phyloP scores from a whole-genome alignment of 129 eudicot species.

The Pseudognaphalium luteoalbum region DNA sequence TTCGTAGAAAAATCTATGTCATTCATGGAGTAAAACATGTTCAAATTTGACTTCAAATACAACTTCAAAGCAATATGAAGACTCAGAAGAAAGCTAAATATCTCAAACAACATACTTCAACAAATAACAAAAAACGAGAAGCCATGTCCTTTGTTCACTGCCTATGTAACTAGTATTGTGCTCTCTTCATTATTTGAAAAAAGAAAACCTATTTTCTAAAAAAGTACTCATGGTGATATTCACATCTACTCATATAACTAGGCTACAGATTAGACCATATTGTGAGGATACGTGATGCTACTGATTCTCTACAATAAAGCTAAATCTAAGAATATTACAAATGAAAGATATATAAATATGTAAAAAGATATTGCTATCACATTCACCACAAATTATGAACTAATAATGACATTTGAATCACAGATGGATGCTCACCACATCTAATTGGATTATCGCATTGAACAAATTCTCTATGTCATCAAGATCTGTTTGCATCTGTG shows the following conservation, averaged over 20 bases:
- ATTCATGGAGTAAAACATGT: slow-evolving; percentile 9
- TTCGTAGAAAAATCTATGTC: neutral
- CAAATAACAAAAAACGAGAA: too few species aligned
- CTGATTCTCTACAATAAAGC: too few species aligned
- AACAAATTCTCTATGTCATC: slow-evolving; percentile 58
- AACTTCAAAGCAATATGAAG: slow-evolving; percentile 6
- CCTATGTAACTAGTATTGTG: neutral
- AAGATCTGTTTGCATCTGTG: slow-evolving; percentile 77
- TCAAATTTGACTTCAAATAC: slow-evolving; percentile 15
- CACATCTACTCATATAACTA: neutral
- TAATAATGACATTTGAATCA: neutral
- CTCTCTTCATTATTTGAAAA: neutral
- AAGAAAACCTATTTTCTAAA: neutral
- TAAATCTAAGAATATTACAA: too few species aligned
- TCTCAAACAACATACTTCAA: neutral
- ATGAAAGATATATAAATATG: too few species aligned
- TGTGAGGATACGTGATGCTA: too few species aligned
- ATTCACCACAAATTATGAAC: neutral
- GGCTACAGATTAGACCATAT: neutral
- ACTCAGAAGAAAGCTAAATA: neutral
- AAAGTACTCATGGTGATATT: neutral
- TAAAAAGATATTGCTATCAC: too few species aligned
- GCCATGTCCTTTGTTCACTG: neutral
- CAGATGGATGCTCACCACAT: slow-evolving; percentile 55
- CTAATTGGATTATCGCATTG: slow-evolving; percentile 55